phyloP scores from a whole-genome alignment of 2,329 filamentous ascomycete species.

The Scedosporium boydii region DNA sequence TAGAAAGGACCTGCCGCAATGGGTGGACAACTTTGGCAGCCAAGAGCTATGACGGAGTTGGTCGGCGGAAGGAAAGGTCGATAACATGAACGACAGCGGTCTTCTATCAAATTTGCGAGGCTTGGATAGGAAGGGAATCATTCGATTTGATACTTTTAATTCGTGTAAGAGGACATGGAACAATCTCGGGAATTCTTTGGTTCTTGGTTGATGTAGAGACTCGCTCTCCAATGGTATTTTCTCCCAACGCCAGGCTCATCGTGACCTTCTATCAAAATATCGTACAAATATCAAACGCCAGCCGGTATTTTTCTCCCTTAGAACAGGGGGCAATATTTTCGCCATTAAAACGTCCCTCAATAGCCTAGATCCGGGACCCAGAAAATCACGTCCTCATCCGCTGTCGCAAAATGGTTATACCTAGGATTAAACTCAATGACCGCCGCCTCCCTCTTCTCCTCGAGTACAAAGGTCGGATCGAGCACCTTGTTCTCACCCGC shows the following conservation, averaged over 20 bases:
- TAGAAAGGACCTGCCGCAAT: no score
- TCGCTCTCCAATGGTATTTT: background rate
- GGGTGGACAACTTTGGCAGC: no score
- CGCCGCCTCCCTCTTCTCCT: conserved; percentile 59
- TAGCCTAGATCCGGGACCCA: conserved; percentile 63
- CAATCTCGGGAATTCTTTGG: no score
- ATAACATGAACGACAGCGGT: no score
- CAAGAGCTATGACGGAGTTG: no score
- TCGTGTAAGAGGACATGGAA: no score
- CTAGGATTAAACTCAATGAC: conserved; percentile 83
- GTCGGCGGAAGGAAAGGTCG: no score
- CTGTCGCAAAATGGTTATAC: conserved; percentile 84
- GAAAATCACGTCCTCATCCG: conserved; percentile 73
- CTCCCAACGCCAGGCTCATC: conserved; percentile 5
- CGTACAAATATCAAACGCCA: background rate
- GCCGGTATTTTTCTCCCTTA: no score
- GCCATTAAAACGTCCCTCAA: conserved; percentile 17
- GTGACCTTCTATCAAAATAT: background rate
- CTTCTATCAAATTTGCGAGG: no score
- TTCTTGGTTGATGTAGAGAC: background rate
- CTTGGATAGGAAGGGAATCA: no score
- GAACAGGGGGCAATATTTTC: no score
- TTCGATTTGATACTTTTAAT: no score
- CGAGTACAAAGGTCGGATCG: conserved; percentile 53
- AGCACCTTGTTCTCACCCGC: conserved; percentile 48